Evolutionary conservation across 306 rosid species (phyloP).

Genomic region (Inga leiocalycina): DNA sequence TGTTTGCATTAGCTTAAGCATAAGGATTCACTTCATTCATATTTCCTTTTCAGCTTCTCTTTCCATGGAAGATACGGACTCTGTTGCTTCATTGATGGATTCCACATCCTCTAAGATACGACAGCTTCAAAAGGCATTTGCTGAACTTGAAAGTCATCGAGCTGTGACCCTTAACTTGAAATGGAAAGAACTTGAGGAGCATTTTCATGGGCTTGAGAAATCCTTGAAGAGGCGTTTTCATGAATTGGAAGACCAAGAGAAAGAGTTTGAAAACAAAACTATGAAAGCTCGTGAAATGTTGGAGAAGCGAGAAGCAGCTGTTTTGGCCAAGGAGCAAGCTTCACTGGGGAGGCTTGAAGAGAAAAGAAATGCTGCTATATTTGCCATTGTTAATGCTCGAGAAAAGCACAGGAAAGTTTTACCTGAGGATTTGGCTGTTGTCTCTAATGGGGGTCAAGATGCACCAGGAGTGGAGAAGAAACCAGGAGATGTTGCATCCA

Average conservation of each 20-base stretch:
- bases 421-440: constrained; percentile 48
- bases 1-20: constrained; percentile 1
- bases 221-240: constrained; percentile 97
- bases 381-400: constrained; percentile 66
- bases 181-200: constrained; percentile 99
- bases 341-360: constrained; percentile 79
- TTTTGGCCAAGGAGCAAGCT: constrained; percentile 79
- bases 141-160: constrained; percentile 96
- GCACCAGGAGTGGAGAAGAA: constrained; percentile 55
- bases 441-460: constrained; percentile 47
- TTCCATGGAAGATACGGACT: constrained; percentile 75
- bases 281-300: constrained; percentile 63
- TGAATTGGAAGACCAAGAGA: constrained; percentile 95
- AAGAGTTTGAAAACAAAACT: constrained; percentile 77
- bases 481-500: constrained; percentile 52
- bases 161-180: constrained; percentile 86
- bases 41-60: constrained; percentile 54
- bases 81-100: constrained; percentile 78
- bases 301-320: constrained; percentile 73
- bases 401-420: constrained; percentile 79
- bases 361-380: constrained; percentile 83
- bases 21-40: constrained; percentile 20
- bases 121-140: constrained; percentile 97
- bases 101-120: constrained; percentile 89
- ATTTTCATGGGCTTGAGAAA: constrained; percentile 94